Evolutionary conservation across 768 basidiomycete species (phyloP).

Genomic region (Dacryopinax spathularia): DNA sequence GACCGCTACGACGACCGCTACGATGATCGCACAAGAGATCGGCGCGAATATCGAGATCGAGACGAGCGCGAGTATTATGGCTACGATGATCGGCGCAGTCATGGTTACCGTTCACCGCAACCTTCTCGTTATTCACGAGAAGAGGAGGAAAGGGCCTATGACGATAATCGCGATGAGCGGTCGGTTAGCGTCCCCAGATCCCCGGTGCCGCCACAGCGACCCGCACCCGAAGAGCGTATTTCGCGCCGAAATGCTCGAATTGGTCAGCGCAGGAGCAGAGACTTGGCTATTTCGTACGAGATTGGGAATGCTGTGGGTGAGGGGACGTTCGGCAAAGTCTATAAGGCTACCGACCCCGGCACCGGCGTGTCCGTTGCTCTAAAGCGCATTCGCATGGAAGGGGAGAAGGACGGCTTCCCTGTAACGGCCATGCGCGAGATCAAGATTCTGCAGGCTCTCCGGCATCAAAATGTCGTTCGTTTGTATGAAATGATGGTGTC

Average conservation of each 20-base stretch:
- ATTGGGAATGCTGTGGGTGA: slow-evolving; percentile 92
- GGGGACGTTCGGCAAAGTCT: slow-evolving; percentile 96
- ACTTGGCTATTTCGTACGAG: slow-evolving; percentile 39
- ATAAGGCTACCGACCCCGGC: slow-evolving; percentile 78
- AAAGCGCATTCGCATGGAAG: slow-evolving; percentile 95
- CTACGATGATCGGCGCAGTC: too few relatives aligned
- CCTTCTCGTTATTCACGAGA: background rate
- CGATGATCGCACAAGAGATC: background rate
- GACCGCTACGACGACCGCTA: background rate
- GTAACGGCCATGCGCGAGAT: slow-evolving; percentile 99
- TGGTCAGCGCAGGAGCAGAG: background rate
- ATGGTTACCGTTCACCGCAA: background rate
- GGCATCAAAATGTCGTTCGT: slow-evolving; percentile 77
- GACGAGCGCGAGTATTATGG: background rate
- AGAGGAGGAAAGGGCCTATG: background rate
- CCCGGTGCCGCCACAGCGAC: background rate
- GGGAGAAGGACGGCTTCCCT: slow-evolving; percentile 94
- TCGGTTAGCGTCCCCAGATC: background rate
- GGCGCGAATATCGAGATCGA: background rate
- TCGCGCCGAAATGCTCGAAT: background rate
- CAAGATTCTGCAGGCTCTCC: slow-evolving; percentile 82
- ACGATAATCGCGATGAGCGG: background rate
- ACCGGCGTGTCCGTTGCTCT: slow-evolving; percentile 72
- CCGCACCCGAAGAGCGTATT: slow-evolving; percentile 9
- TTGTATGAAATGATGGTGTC: slow-evolving; percentile 99